Base-by-base conservation (phyloP, 805 yeast species). In the Starmera quercuum region DNA sequence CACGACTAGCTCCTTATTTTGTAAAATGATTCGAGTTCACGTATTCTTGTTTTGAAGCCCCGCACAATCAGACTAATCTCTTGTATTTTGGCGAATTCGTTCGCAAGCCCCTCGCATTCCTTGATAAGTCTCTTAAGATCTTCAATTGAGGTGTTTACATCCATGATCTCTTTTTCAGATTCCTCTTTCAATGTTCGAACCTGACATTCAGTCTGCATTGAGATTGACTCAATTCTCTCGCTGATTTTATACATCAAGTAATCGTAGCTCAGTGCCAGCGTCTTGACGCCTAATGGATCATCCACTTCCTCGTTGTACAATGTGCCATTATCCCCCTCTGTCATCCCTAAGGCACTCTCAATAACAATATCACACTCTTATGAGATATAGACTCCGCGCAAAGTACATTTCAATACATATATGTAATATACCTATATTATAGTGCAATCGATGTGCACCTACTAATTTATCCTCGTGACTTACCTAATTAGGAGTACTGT, bases 281-380 rank as follows among this genome's bases (percentile, higher is more conserved):
- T 66, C 44, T 74, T 71, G 13, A 82, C 65, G 10, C 77, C 73
- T 18, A 82, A 57, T 1, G 86, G 85, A 53, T 82, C 88, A 17
- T 68, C 72, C 5, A 56, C 61, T 5, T 54, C 59, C 12, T 47
- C 54, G 15, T 41, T 37, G 20, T 46, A 47, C 5, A n/a, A n/a
- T n/a, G n/a, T n/a, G n/a, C n/a, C n/a, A n/a, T n/a, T n/a, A n/a
- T n/a, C n/a, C n/a, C n/a, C n/a, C n/a, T n/a, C n/a, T n/a, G n/a
- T n/a, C n/a, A n/a, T n/a, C n/a, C n/a, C n/a, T n/a, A n/a, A n/a
- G n/a, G n/a, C n/a, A n/a, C n/a, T n/a, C n/a, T n/a, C n/a, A n/a
- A n/a, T n/a, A n/a, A n/a, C n/a, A n/a, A n/a, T n/a, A n/a, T n/a
- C n/a, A n/a, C n/a, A n/a, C n/a, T n/a, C n/a, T n/a, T n/a, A n/a